phyloP scores from a whole-genome alignment of 208 protist species.

The Lotmaria passim region DNA sequence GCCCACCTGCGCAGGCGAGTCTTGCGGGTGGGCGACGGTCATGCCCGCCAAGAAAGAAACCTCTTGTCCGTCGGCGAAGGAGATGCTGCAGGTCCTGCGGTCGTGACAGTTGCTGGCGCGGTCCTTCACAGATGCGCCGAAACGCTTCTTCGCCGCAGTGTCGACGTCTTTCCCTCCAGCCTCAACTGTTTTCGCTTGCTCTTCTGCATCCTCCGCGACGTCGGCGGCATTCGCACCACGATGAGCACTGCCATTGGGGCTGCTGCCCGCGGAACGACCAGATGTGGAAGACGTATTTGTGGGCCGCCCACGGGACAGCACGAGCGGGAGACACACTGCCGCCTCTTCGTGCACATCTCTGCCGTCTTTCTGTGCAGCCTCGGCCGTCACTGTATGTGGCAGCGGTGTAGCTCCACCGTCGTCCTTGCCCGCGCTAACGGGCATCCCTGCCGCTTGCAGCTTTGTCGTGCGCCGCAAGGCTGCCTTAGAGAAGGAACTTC shows the following conservation, averaged over 20 bases:
- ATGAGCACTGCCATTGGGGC: background rate
- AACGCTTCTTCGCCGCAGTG: background rate
- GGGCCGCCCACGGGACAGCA: background rate
- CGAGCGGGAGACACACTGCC: conserved; percentile 3
- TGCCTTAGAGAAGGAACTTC: background rate
- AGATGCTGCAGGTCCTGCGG: background rate
- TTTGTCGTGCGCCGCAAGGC: background rate
- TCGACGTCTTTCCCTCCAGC: background rate
- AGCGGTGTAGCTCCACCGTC: background rate
- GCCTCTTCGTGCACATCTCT: background rate
- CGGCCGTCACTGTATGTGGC: background rate
- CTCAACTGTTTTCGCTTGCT: background rate
- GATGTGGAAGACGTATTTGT: conserved; percentile 3
- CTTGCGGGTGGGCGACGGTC: conserved; percentile 1
- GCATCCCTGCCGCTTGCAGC: background rate
- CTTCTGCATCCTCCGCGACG: background rate
- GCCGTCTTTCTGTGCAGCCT: background rate
- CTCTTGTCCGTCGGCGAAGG: background rate
- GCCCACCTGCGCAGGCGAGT: conserved; percentile 5
- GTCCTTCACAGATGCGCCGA: background rate
- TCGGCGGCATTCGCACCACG: too few relatives aligned
- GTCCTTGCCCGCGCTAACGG: background rate
- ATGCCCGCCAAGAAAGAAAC: conserved; percentile 5
- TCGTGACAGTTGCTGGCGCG: background rate
- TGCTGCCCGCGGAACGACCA: background rate